phyloP scores from a whole-genome alignment of 179 eudicot species.

The Beta lomatogona region DNA sequence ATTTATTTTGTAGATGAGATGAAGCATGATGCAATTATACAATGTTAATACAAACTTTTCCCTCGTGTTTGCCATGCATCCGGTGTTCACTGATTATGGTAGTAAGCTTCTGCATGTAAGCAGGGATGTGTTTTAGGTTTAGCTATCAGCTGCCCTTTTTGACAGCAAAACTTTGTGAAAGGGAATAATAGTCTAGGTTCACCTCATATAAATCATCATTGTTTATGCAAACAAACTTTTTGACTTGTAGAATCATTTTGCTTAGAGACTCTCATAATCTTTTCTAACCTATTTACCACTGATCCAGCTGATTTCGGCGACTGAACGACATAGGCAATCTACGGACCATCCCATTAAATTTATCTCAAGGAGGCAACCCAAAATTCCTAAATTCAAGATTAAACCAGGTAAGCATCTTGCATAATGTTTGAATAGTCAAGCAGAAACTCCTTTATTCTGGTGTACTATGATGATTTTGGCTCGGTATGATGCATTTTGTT shows the following conservation, averaged over 20 bases:
- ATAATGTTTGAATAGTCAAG: neutral
- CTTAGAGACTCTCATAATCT: neutral
- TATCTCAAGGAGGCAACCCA: conserved; percentile 80
- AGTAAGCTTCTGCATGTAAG: neutral
- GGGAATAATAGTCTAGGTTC: neutral
- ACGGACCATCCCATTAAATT: conserved; percentile 96
- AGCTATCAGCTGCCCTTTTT: neutral
- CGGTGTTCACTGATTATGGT: neutral
- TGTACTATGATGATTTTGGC: neutral
- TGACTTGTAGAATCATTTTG: neutral
- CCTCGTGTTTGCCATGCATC: neutral
- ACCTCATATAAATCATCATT: neutral
- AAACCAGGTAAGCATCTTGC: conserved; percentile 65
- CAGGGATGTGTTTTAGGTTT: neutral
- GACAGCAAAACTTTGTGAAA: neutral
- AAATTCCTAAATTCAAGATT: conserved; percentile 80
- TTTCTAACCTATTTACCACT: conserved; percentile 14
- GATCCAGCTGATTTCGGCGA: conserved; percentile 86
- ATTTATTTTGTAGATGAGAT: too few relatives aligned
- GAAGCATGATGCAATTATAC: neutral
- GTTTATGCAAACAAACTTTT: neutral
- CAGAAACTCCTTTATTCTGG: neutral
- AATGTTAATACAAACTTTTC: neutral
- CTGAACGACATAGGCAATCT: conserved; percentile 87
- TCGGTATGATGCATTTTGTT: conserved; percentile 4